phyloP scores from a whole-genome alignment of 768 basidiomycete species.

The Boletus tylopilopsis region DNA sequence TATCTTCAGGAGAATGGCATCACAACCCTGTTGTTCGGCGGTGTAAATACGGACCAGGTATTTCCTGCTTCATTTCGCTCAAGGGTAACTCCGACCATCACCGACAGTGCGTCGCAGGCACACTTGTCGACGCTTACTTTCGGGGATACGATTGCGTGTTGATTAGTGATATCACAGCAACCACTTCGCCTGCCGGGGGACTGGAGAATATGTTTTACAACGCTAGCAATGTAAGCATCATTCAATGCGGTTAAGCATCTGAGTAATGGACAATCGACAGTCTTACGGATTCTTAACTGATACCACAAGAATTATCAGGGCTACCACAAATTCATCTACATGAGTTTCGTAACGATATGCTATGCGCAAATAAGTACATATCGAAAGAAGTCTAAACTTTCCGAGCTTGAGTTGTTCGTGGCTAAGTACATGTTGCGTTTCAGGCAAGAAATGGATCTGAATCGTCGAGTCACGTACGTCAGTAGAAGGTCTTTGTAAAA shows the following conservation, averaged over 20 bases:
- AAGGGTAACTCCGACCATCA: no score
- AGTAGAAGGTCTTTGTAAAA: background rate
- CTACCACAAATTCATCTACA: background rate
- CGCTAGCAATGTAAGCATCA: constrained; percentile 43
- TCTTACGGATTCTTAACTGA: constrained; percentile 51
- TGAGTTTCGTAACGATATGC: background rate
- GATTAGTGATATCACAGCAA: constrained; percentile 57
- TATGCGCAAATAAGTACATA: background rate
- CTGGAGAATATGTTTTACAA: constrained; percentile 59
- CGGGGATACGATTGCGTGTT: constrained; percentile 41
- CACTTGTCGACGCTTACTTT: constrained; percentile 54
- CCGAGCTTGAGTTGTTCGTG: background rate
- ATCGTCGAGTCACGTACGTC: constrained; percentile 4
- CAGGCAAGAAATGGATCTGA: background rate
- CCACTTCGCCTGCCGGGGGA: constrained; percentile 55
- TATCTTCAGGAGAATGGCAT: constrained; percentile 63
- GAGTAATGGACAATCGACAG: constrained; percentile 23
- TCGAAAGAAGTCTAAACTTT: background rate
- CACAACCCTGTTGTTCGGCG: constrained; percentile 42
- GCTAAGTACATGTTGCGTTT: background rate
- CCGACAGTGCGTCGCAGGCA: no score
- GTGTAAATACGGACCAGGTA: no score
- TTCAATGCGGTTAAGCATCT: background rate
- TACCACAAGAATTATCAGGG: constrained; percentile 27
- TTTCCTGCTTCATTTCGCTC: no score